Conservation (phyloP, 371 early-diverging fungal genomes). For the Conidiobolus incongruus region DNA sequence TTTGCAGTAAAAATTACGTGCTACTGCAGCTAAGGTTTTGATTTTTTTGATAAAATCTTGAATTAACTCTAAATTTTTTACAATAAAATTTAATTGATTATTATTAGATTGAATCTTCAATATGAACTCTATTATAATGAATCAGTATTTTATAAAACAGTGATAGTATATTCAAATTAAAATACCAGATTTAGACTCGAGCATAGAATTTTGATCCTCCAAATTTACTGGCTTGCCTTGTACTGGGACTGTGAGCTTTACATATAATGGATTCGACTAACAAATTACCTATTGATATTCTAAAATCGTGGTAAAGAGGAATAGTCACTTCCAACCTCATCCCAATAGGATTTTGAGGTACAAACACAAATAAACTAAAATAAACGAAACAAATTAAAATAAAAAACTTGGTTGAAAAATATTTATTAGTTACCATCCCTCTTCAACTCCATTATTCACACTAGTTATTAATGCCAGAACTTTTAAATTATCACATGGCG, state of each 20-base stretch:
- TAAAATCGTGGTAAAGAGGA: constrained; percentile 18
- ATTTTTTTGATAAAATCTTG: not conserved
- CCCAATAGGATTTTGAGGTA: constrained; percentile 9
- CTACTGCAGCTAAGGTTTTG: not conserved
- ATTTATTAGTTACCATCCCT: constrained; percentile 1
- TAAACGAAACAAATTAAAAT: not conserved
- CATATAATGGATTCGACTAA: not conserved
- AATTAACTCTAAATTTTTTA: not conserved
- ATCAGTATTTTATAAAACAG: not conserved
- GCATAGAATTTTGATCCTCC: constrained; percentile 8
- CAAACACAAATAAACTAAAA: constrained; percentile 15
- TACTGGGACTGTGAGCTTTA: constrained; percentile 4
- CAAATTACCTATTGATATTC: constrained; percentile 14
- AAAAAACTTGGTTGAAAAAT: not conserved
- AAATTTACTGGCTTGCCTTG: constrained; percentile 15
- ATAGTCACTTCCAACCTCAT: constrained; percentile 10
- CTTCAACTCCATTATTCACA: not conserved
- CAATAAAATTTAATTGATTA: not conserved
- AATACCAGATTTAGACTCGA: constrained; percentile 8
- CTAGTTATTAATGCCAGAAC: constrained; percentile 1
- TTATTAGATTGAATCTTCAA: not conserved
- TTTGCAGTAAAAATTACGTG: not conserved
- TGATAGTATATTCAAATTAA: not conserved
- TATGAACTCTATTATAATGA: not conserved
- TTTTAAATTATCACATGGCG: not conserved